Evolutionary conservation across 768 basidiomycete species (phyloP), one percentile per base, ranked within the genome.

Genomic region (Asterophora parasitica): DNA sequence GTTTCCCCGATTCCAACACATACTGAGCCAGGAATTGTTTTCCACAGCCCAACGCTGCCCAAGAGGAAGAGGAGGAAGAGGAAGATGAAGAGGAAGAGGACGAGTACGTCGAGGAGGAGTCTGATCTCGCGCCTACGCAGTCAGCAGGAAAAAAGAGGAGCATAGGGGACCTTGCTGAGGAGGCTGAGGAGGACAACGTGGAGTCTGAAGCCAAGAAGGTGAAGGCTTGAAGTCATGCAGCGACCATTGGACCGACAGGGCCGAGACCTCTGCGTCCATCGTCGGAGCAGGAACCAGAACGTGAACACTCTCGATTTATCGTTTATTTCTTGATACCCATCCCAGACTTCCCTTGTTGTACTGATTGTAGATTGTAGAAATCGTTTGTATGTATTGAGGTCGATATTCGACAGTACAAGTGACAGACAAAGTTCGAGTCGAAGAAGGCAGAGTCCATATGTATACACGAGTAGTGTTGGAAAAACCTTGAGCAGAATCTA

Each of bases 141-240:
- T 27, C 56, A 19, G 64, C 43, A 30, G 39, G 51, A 32, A 69
- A 70, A 60, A 74, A 74, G 56, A 66, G 71, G 48, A 55, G 54
- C 7, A 62, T 65, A 45, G 63, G 68, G 13, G 65, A 72, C 26
- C 57, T 65, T 15, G 57, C 35, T 16, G 57, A 59, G 11, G 65
- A 61, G 33, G 61, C 52, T 23, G 39, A 15, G 62, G 65, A 61
- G 7, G 63, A 65, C 7, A 49, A 26, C 28, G 58, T 54, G 40
- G 65, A 65, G 48, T 61, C 67, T 34, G 68, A 64, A 43, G 53
- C 60, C 31, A 72, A 75, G 65, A 72, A 73, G 56, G 62, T 64
- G 48, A 73, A 70, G 51, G 67, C 72, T 12, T 74, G 61, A 64
- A 50, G 41, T 16, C 46, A 23, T 23, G 23, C 23, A 6, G 23